Base-by-base conservation (phyloP, 2,329 filamentous ascomycete species). In the Colletotrichum phormii region DNA sequence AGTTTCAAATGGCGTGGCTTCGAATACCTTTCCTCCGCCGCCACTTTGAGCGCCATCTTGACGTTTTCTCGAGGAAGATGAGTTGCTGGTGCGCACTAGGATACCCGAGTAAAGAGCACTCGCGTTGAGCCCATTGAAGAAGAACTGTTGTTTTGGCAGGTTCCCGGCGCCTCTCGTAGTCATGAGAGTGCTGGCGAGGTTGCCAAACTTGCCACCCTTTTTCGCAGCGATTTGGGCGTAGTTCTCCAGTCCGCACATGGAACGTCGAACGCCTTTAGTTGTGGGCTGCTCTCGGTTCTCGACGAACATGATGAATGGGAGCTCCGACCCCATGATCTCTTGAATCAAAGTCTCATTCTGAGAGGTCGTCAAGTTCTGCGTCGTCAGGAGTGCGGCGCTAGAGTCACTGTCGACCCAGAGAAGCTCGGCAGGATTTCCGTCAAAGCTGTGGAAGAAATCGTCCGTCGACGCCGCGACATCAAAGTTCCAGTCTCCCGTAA, bases 401-500 rank as follows among this genome's bases (percentile, higher is more conserved):
- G 90, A 92, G 81, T 98, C 97, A 29, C 94, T 95, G 79, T 98
- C 97, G 64, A 98, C 90, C 83, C 95, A 93, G 77, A 91, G 89
- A 8, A 98, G 86, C 75, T 92, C 89, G 0, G 89, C 74, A 1
- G 81, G 78, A 13, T 84, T 80, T 74, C 87, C 82, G 75, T 90
- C 85, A 77, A 90, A 94, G 46, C 83, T 87, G 82, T 97, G 93
- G 79, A 94, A 98, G 73, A 88, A 93, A 1, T 85, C 89, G 77
- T 97, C 93, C n/a, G 92, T 91, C 1, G 95, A 98, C 5, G 90
- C 93, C 1, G 94, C 95, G 26, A 99, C 84, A 77, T 97, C 88
- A 76, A 95, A 95, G 72, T 92, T 93, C 86, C 95, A 99, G 5
- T 86, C 85, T 2, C 92, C 93, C 0, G 85, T 82, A 74, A 92